Evolutionary conservation across 192 early-diverging fungal species (phyloP).

Genomic region (Coemansia erecta): DNA sequence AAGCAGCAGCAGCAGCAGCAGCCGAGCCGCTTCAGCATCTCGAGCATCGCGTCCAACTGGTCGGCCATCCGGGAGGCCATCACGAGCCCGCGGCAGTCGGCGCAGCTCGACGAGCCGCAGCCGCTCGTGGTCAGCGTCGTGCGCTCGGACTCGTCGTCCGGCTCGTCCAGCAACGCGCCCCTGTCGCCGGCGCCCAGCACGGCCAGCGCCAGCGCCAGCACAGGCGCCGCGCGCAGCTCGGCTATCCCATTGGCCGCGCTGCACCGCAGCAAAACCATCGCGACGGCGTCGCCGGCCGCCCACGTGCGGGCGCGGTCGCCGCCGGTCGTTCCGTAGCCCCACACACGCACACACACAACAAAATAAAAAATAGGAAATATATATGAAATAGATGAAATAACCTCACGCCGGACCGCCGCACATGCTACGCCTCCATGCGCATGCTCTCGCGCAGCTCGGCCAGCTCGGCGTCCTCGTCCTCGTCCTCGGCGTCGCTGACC

Average conservation of each 20-base stretch:
- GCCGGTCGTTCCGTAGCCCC: no score
- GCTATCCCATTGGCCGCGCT: constrained; percentile 41
- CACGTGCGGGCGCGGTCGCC: background rate
- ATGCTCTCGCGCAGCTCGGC: constrained; percentile 47
- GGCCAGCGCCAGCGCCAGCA: background rate
- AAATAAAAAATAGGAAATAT: no score
- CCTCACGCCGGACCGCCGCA: no score
- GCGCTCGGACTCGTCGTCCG: background rate
- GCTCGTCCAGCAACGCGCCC: background rate
- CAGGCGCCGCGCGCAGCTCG: constrained; percentile 1
- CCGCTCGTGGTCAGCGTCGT: constrained; percentile 3
- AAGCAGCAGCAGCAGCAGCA: background rate
- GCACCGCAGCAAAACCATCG: constrained; percentile 44
- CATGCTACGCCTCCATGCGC: constrained; percentile 33
- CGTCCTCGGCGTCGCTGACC: constrained; percentile 6
- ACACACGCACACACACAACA: background rate
- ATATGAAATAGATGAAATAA: no score
- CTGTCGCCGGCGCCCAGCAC: constrained; percentile 7
- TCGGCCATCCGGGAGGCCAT: constrained; percentile 40
- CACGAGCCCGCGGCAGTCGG: constrained; percentile 30
- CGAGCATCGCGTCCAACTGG: constrained; percentile 36
- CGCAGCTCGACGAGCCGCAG: constrained; percentile 1
- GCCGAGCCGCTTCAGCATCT: constrained; percentile 38
- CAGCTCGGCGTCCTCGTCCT: constrained; percentile 46
- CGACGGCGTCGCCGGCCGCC: background rate